Evolutionary conservation across 1,284 basidiomycete species (phyloP), one percentile per base, ranked within the genome.

Genomic region (Cryptococcus hybrid): DNA sequence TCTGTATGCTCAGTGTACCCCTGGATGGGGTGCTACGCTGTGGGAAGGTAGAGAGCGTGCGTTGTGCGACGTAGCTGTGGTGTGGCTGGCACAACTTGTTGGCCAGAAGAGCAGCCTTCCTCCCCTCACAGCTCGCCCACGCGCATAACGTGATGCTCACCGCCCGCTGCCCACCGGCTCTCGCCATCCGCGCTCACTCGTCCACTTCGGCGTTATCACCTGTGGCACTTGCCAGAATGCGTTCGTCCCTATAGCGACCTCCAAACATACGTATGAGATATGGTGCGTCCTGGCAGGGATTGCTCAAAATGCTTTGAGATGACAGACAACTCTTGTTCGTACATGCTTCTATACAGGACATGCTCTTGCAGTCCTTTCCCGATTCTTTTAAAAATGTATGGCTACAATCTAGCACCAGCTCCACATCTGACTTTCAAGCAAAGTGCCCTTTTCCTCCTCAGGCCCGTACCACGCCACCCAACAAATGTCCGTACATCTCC

Each of bases 381-480:
- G 30, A 4, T 30, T 30, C 30, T 30, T 4, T 30, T 30, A 0
- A 4, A 4, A 30, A 30, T 30, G 30, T 30, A 30, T 30, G 30
- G 30, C 30, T 30, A 30, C 30, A 18, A 44, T 30, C 18, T 47
- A 66, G 42, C 60, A 64, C 63, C 65, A 67, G 40, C 34, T 38
- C 63, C 62, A 65, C 55, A 67, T 65, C 37, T 64, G 57, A 30
- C 47, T 34, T 45, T 65, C 61, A 12, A 60, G 34, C 49, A 67
- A 24, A 11, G 56, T 47, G 6, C 43, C 57, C 47, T 39, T 43
- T 6, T 58, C 57, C 37, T 61, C 53, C 24, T 61, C 44, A 7
- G 24, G 24, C 8, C 62, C 42, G 50, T 69, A 69, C 59, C 59
- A 67, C 7, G 61, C 63, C n/a, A 11, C 56, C 63, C 11, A 67